Percentiles rank a stretch among this genome's conserved stretches.
Conservation (phyloP, 495 filamentous ascomycete genomes). For the Penicillium herquei region DNA sequence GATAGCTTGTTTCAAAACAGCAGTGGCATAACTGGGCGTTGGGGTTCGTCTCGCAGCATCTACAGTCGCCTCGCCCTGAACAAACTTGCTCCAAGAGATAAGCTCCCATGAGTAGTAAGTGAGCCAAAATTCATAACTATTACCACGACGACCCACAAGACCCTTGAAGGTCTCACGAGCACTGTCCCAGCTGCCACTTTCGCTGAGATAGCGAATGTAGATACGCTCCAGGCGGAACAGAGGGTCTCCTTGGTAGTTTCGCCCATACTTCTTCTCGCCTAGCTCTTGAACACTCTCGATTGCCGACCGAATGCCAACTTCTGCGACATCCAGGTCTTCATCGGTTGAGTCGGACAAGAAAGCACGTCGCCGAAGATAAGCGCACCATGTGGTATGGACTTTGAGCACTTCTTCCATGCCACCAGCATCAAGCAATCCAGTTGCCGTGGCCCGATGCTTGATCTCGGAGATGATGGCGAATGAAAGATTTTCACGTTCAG, state of each 20-base stretch:
- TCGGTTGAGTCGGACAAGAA: slow-evolving; percentile 75
- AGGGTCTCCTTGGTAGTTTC: slow-evolving; percentile 78
- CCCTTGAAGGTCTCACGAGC: slow-evolving; percentile 74
- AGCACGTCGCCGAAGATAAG: slow-evolving; percentile 80
- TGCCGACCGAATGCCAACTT: slow-evolving; percentile 82
- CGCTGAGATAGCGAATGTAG: slow-evolving; percentile 83
- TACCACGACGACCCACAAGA: slow-evolving; percentile 63
- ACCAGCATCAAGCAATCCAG: slow-evolving; percentile 66
- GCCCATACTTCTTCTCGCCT: slow-evolving; percentile 72
- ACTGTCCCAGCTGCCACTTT: slow-evolving; percentile 64
- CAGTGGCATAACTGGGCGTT: slow-evolving; percentile 64
- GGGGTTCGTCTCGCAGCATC: slow-evolving; percentile 46
- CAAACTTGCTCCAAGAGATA: slow-evolving; percentile 60
- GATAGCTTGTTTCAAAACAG: slow-evolving; percentile 71
- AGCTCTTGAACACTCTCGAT: slow-evolving; percentile 78
- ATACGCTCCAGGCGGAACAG: slow-evolving; percentile 85
- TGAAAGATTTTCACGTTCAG: slow-evolving; percentile 69
- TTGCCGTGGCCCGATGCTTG: slow-evolving; percentile 88
- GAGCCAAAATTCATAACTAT: slow-evolving; percentile 90
- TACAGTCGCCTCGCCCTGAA: slow-evolving; percentile 45
- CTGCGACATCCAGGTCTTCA: slow-evolving; percentile 86
- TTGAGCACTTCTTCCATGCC: slow-evolving; percentile 85
- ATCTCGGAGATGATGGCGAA: slow-evolving; percentile 82
- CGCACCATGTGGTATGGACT: slow-evolving; percentile 90
- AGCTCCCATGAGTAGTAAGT: slow-evolving; percentile 90